These are phyloP conservation scores for Marsdenia floribunda DNA, from an alignment of 257 asterid species.

Conservation along the genomic window DNA sequence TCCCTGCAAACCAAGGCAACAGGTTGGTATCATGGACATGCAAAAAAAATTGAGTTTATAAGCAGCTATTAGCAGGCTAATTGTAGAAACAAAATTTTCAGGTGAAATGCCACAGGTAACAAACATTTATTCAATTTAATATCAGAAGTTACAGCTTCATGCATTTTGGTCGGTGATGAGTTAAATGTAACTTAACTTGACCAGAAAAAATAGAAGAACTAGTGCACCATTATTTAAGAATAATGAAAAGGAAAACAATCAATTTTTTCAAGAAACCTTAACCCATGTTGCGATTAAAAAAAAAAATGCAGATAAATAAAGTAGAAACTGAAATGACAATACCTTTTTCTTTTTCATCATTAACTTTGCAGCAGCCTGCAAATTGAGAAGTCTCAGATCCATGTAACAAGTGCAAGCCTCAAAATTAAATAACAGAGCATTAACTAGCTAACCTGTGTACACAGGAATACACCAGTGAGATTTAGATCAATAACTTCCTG, in stretches of 20 bases:
- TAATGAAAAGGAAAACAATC: background rate
- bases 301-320: background rate
- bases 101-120: background rate
- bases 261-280: background rate
- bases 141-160: background rate
- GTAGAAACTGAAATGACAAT: background rate
- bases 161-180: background rate
- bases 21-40: background rate
- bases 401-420: slow-evolving; percentile 6
- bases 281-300: background rate
- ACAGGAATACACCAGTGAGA: slow-evolving; percentile 89
- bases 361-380: slow-evolving; percentile 94
- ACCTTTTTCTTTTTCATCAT: slow-evolving; percentile 99
- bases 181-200: background rate
- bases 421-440: background rate
- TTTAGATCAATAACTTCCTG: slow-evolving; percentile 93
- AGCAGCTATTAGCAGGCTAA: background rate
- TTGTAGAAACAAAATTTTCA: background rate
- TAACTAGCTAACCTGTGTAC: slow-evolving; percentile 64
- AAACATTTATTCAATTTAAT: background rate
- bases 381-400: slow-evolving; percentile 23
- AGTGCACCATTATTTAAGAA: background rate
- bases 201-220: background rate
- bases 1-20: slow-evolving; percentile 52
- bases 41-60: background rate